These are phyloP conservation scores for Globisporangium lucens DNA, from an alignment of 352 stramenopile genomes.

Conservation along the genomic window DNA sequence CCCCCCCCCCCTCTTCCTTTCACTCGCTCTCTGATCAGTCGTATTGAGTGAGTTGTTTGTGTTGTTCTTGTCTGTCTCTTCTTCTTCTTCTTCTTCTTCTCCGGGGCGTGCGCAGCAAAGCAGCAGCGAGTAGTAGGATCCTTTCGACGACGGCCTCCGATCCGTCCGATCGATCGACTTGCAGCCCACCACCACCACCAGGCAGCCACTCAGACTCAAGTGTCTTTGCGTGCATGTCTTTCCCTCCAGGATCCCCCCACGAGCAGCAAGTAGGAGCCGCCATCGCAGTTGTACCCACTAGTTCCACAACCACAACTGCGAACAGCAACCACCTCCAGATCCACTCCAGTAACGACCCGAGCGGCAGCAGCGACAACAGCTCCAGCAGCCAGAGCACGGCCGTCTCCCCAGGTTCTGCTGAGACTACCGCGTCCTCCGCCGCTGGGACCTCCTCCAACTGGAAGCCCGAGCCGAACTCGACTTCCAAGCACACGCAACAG, in stretches of 20 bases:
- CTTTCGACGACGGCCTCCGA: constrained; percentile 3
- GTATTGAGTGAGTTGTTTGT: constrained; percentile 8
- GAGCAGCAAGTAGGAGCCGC: constrained; percentile 4
- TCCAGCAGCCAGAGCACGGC: constrained; percentile 5
- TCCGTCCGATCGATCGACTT: background rate
- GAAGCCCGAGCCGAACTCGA: background rate
- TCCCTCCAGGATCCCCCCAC: constrained; percentile 6
- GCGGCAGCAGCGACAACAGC: constrained; percentile 12
- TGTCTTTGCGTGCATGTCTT: constrained; percentile 20
- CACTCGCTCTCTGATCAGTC: background rate
- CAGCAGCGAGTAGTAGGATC: background rate
- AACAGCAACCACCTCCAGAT: background rate
- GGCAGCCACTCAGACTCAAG: constrained; percentile 4
- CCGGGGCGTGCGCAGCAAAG: background rate
- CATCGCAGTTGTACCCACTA: background rate
- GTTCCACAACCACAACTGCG: background rate
- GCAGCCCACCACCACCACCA: background rate
- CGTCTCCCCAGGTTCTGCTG: constrained; percentile 1
- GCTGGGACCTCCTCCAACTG: background rate
- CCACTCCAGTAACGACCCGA: constrained; percentile 5
- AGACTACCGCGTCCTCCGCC: background rate
- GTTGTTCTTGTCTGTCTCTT: constrained; percentile 2
- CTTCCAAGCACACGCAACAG: background rate
- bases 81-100: background rate
- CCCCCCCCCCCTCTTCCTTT: background rate